Evolutionary conservation across 169 alveolate species (phyloP), one percentile per base, ranked within the genome.

Genomic region (Eimeria tenella): DNA sequence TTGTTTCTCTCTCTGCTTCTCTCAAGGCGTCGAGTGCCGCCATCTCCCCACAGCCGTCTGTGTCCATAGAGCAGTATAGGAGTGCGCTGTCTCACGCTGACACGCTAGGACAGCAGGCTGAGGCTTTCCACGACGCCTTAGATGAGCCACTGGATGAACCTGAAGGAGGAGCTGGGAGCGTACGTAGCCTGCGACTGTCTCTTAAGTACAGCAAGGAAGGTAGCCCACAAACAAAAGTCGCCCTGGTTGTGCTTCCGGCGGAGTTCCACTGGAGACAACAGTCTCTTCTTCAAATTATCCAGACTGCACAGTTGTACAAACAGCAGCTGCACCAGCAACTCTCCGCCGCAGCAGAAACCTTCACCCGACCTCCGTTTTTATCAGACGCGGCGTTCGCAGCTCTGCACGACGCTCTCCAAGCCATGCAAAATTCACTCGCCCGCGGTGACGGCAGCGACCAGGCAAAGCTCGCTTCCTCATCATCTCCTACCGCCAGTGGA

Each of bases 201-300:
- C 56, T 81, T 5, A 55, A 21, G 52, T 56, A 81, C 89, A 56
- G 3, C 42, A 52, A 25, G 17, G 73, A 15, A 1, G 71, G 55
- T 0, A 53, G 55, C 71, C 89, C 89, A 3, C 58, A 81, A 25
- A 81, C 89, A 13, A 9, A 5, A 5, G 89, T 56, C 55, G 52
- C 74, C 58, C 89, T 81, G 55, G 68, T 81, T 5, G 23, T 81
- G 9, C 25, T 81, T 13, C 89, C 89, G 4, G 89, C 73, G 3
- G 89, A 81, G 89, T 60, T 81, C 55, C 89, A 81, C 73, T 81
- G 89, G 89, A 81, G 89, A 56, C 89, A 56, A 70, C 71, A 81
- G 73, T 81, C 89, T 25, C 71, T 81, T 21, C 68, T 71, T 21
- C 73, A 70, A 19, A 19, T 81, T 4, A 4, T 81, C 5, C 55